Base-by-base conservation (phyloP, 2,329 filamentous ascomycete species). In the Talaromyces funiculosus region DNA sequence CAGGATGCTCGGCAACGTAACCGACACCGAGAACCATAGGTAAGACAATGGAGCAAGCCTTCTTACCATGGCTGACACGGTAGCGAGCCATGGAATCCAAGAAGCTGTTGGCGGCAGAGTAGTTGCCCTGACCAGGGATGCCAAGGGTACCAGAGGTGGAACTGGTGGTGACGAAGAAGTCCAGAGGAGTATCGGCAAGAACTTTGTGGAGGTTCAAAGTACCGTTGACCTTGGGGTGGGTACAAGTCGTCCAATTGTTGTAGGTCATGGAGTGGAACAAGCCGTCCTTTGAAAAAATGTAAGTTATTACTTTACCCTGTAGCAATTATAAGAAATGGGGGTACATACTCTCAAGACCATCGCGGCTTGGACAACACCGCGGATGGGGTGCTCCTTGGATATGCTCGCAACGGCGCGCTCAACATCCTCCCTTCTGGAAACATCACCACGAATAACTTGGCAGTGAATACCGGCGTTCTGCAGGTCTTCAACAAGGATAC, bases 71-170 rank as follows among this genome's bases (percentile, higher is more conserved):
- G 0, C 42, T 40, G 6, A 60, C 64, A 5, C 73, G 67, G 53
- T 72, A 68, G 6, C 61, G 62, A 3, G 71, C 71, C 14, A 76
- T 67, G 1, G 65, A 64, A 47, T 75, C 74, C 56, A 74, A 67
- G 67, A 71, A 78, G 12, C 69, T 67, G 51, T 70, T 71, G 7
- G 67, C 75, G 2, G 75, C 72, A 7, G 70, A 70, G 61, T 78
- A 78, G 56, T 74, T 77, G 12, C 78, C 72, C 60, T 82, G 71
- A 3, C 76, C 75, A 1, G 74, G 64, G 49, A 80, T 80, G 4
- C 80, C 80, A 3, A 80, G 67, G 6, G 80, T 64, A 2, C 74
- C 73, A 54, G 74, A 73, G 3, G 73, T 66, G 3, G 76, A 78
- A 0, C 73, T 75, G 9, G 77, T 65, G 61, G 74, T 68, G 54